Evolutionary conservation across 129 eudicot genomes (phyloP).

Genomic region (Heracleum sosnowskyi): DNA sequence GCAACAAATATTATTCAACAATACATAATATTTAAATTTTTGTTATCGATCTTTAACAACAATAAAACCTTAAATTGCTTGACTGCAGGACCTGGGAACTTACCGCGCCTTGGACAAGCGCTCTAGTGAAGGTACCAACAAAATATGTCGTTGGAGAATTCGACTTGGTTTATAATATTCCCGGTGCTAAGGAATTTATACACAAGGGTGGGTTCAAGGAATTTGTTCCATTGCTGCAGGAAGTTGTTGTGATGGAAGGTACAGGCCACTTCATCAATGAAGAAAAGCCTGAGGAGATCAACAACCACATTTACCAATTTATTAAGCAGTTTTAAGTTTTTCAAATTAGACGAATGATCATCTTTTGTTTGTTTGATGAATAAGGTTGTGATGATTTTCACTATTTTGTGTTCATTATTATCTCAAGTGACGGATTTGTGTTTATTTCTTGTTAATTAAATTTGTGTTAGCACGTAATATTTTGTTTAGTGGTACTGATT

Average conservation of each 20-base stretch:
- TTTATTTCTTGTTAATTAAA: no score
- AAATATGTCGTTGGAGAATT: conserved; percentile 37
- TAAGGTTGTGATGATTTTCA: no score
- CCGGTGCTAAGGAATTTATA: conserved; percentile 26
- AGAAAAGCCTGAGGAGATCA: conserved; percentile 39
- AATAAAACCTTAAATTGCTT: background rate
- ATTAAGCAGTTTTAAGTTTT: conserved; percentile 14
- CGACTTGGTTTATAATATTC: conserved; percentile 21
- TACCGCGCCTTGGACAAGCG: conserved; percentile 36
- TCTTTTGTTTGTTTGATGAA: background rate
- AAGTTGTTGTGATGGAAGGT: conserved; percentile 32
- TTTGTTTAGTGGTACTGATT: no score
- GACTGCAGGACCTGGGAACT: conserved; percentile 34
- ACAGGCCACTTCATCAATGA: conserved; percentile 40
- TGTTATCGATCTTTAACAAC: background rate
- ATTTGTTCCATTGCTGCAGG: conserved; percentile 31
- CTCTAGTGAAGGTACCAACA: conserved; percentile 30
- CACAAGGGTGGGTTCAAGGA: conserved; percentile 36
- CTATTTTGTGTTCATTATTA: no score
- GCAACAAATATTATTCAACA: no score
- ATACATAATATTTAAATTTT: no score
- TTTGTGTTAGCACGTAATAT: no score
- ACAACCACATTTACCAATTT: conserved; percentile 26
- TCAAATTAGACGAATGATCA: background rate
- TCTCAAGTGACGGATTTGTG: no score